Evolutionary conservation across 2,329 filamentous ascomycete species (phyloP).

Genomic region (Colletotrichum horii): DNA sequence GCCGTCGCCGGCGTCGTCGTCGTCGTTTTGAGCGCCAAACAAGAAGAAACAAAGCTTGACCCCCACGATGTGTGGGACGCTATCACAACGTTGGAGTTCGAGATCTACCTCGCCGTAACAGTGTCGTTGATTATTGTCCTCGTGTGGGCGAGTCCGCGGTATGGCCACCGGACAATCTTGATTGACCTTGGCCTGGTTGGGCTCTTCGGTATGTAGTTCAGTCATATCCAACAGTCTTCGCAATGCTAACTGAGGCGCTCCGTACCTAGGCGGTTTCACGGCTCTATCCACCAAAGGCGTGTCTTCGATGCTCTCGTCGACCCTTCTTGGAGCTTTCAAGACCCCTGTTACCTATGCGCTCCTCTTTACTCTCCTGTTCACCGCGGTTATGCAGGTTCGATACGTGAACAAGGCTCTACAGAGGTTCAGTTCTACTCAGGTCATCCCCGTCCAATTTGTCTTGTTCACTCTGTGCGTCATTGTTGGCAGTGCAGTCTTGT

Average conservation of each 20-base stretch:
- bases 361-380: constrained; percentile 77
- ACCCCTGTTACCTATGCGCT: constrained; percentile 92
- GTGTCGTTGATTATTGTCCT: constrained; percentile 74
- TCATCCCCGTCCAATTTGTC: constrained; percentile 97
- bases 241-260: not conserved
- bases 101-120: constrained; percentile 86
- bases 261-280: constrained; percentile 81
- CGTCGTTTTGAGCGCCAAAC: constrained; percentile 89
- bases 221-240: not conserved
- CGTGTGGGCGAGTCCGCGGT: constrained; percentile 82
- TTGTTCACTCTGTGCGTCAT: constrained; percentile 96
- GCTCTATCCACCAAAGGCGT: constrained; percentile 95
- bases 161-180: constrained; percentile 85
- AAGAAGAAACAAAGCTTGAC: constrained; percentile 87
- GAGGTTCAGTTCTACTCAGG: constrained; percentile 94
- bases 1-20: constrained; percentile 88
- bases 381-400: constrained; percentile 94
- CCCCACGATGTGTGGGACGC: constrained; percentile 89
- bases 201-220: constrained; percentile 73
- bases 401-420: constrained; percentile 91
- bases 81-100: constrained; percentile 87
- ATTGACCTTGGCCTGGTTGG: constrained; percentile 94
- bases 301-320: constrained; percentile 91
- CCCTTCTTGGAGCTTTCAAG: constrained; percentile 84
- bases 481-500: constrained; percentile 88